phyloP scores from a whole-genome alignment of 331 rosid genomes.

The Dryas integrifolia region DNA sequence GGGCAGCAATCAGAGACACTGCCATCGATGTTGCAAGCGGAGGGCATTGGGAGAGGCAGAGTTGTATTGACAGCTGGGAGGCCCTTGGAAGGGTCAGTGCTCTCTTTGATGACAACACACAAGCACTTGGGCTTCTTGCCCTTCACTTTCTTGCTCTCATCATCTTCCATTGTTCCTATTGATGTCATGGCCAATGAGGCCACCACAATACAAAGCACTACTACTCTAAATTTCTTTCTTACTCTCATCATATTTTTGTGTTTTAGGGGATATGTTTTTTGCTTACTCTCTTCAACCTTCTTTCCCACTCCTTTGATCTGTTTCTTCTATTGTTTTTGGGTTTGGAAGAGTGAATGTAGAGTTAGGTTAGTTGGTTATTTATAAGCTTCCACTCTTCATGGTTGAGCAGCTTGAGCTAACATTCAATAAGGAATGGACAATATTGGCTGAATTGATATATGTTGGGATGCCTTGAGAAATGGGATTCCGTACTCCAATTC shows the following conservation, averaged over 20 bases:
- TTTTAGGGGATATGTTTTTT: neutral
- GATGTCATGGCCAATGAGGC: slow-evolving; percentile 17
- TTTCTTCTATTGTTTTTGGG: neutral
- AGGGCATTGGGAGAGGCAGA: slow-evolving; percentile 30
- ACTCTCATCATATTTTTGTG: neutral
- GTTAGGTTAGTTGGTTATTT: slow-evolving; percentile 11
- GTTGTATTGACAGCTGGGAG: slow-evolving; percentile 27
- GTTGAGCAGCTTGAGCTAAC: neutral
- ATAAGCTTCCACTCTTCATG: neutral
- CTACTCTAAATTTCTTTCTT: slow-evolving; percentile 1
- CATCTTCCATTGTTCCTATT: slow-evolving; percentile 21
- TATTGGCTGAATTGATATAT: neutral
- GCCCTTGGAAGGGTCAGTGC: slow-evolving; percentile 29
- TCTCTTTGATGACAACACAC: slow-evolving; percentile 33
- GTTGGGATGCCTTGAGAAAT: slow-evolving; percentile 20
- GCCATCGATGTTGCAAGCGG: slow-evolving; percentile 30
- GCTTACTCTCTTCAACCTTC: neutral
- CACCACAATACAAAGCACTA: slow-evolving; percentile 14
- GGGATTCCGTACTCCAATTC: slow-evolving; percentile 18
- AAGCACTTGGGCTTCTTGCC: slow-evolving; percentile 28
- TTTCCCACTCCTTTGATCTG: neutral
- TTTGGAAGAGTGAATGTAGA: slow-evolving; percentile 1
- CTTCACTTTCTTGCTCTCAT: slow-evolving; percentile 25
- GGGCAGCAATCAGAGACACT: slow-evolving; percentile 32
- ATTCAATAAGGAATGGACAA: slow-evolving; percentile 4